Evolutionary conservation across 495 filamentous ascomycete genomes (phyloP).

Genomic region (Neurospora intermedia): DNA sequence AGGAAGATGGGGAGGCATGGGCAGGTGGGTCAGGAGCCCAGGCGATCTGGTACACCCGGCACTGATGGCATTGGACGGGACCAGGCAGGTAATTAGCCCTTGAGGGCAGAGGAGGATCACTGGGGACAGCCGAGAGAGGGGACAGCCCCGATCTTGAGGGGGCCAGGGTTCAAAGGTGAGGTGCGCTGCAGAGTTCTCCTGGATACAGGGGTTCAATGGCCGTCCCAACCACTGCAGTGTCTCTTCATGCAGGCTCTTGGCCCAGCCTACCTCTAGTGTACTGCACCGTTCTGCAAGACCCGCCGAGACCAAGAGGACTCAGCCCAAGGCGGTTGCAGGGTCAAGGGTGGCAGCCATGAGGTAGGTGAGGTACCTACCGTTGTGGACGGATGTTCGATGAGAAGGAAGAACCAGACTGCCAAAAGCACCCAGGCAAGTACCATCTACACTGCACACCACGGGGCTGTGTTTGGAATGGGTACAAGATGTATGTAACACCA

Average conservation of each 20-base stretch:
- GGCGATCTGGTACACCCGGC: not conserved
- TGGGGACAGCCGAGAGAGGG: too few relatives aligned
- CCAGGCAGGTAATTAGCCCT: not conserved
- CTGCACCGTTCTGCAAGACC: not conserved
- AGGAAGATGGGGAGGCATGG: not conserved
- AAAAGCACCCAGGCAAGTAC: not conserved
- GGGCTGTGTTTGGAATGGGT: not conserved
- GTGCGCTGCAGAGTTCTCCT: not conserved
- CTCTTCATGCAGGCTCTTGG: not conserved
- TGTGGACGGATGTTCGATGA: not conserved
- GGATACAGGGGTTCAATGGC: not conserved
- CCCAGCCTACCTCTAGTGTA: not conserved
- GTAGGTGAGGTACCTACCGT: not conserved
- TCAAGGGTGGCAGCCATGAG: not conserved
- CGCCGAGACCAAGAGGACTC: not conserved
- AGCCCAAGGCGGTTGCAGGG: not conserved
- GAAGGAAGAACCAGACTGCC: not conserved
- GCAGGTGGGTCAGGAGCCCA: not conserved
- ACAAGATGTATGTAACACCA: not conserved
- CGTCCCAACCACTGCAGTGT: not conserved
- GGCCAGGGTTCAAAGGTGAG: not conserved
- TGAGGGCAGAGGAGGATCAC: not conserved
- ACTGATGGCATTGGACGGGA: not conserved
- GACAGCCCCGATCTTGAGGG: not conserved
- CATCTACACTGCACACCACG: not conserved